phyloP scores from a whole-genome alignment of 2,329 filamentous ascomycete species.

The Botrytis elliptica region DNA sequence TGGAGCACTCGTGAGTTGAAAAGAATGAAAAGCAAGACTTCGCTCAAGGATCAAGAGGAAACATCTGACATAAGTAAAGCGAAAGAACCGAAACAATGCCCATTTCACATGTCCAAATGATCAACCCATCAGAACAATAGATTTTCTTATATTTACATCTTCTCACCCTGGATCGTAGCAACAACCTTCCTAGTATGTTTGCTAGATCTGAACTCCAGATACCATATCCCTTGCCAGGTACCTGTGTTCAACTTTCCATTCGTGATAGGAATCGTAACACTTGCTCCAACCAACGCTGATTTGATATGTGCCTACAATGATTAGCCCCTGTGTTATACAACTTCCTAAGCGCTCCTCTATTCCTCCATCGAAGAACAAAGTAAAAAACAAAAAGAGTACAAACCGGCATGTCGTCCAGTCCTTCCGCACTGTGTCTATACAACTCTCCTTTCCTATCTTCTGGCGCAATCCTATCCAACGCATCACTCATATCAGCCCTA shows the following conservation, averaged over 20 bases:
- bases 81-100: neutral
- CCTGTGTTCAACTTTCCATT: conserved; percentile 73
- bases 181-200: conserved; percentile 81
- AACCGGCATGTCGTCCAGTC: conserved; percentile 90
- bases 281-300: conserved; percentile 82
- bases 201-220: conserved; percentile 78
- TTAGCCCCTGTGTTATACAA: neutral
- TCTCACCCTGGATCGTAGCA: conserved; percentile 91
- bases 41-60: neutral
- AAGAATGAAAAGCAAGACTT: neutral
- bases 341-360: neutral
- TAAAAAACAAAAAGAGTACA: conserved; percentile 33
- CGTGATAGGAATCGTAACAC: conserved; percentile 85
- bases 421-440: conserved; percentile 86
- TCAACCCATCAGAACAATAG: neutral
- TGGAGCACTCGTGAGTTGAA: neutral
- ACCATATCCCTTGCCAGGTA: conserved; percentile 90
- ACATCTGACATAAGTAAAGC: neutral
- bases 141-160: conserved; percentile 41
- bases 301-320: conserved; percentile 78
- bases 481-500: conserved; percentile 85
- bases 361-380: neutral
- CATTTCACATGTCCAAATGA: neutral
- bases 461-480: conserved; percentile 84
- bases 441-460: conserved; percentile 73